These are phyloP conservation scores for Tulasnella sp. DNA, from an alignment of 768 basidiomycete species.

Conservation along the genomic window DNA sequence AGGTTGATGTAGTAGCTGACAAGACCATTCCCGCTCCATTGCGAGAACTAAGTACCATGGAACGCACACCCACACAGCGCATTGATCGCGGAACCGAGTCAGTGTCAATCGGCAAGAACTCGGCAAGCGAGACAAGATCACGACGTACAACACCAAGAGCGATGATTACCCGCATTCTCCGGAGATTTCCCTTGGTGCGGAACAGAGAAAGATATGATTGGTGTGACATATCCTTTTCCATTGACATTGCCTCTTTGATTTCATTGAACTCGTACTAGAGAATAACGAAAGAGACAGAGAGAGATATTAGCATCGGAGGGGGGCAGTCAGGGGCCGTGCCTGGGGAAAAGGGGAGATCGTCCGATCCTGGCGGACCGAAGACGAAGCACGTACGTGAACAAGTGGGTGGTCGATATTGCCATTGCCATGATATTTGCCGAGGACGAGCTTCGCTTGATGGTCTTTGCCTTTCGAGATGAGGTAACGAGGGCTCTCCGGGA, in stretches of 20 bases:
- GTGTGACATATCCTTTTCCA: slow-evolving; percentile 44
- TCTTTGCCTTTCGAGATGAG: slow-evolving; percentile 47
- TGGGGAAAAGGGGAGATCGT: not conserved
- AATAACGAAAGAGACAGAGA: not conserved
- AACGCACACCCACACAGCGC: too few species aligned
- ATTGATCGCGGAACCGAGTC: not conserved
- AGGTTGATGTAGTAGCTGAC: slow-evolving; percentile 44
- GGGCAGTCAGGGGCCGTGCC: not conserved
- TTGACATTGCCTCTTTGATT: slow-evolving; percentile 53
- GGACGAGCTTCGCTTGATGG: slow-evolving; percentile 44
- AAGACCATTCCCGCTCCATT: slow-evolving; percentile 50
- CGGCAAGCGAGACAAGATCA: not conserved
- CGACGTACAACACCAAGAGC: slow-evolving; percentile 26
- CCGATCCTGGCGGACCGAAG: not conserved
- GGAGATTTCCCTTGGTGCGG: slow-evolving; percentile 52
- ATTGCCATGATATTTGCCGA: slow-evolving; percentile 64
- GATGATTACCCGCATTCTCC: slow-evolving; percentile 55
- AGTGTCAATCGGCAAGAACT: not conserved
- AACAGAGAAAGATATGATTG: slow-evolving; percentile 42
- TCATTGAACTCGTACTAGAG: slow-evolving; percentile 24
- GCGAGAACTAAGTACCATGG: slow-evolving; percentile 32
- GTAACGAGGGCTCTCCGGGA: slow-evolving; percentile 37
- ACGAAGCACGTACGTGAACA: slow-evolving; percentile 32
- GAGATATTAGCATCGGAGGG: not conserved
- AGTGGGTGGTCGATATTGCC: slow-evolving; percentile 51